phyloP scores from a whole-genome alignment of 2,329 filamentous ascomycete species.

The Chaetothyriales sp. region DNA sequence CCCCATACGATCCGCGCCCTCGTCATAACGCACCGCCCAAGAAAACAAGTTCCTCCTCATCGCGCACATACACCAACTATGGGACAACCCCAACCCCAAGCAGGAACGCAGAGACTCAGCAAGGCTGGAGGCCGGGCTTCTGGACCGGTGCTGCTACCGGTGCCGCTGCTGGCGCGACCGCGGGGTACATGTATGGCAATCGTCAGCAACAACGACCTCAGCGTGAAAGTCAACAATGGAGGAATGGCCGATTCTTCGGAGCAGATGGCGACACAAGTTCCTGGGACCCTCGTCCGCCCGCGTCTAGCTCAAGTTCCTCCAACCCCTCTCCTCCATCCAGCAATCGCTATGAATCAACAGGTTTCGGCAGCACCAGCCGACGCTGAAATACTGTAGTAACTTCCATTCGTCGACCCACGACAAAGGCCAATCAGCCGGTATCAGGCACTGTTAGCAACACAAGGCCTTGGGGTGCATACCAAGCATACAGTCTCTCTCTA shows the following conservation, averaged over 20 bases:
- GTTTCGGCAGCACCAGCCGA: conserved; percentile 32
- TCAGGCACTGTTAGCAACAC: too few relatives aligned
- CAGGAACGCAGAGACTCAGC: conserved; percentile 5
- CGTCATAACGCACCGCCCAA: conserved; percentile 29
- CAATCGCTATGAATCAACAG: conserved; percentile 26
- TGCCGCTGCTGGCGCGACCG: conserved; percentile 26
- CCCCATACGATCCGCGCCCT: conserved; percentile 24
- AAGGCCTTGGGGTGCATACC: too few relatives aligned
- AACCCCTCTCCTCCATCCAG: conserved; percentile 17
- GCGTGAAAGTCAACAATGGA: conserved; percentile 5
- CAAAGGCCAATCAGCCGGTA: not conserved
- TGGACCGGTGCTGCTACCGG: conserved; percentile 32
- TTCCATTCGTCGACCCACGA: too few relatives aligned
- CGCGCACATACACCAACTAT: conserved; percentile 10
- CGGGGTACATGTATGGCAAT: conserved; percentile 28
- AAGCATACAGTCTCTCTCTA: too few relatives aligned
- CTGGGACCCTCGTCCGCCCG: conserved; percentile 1
- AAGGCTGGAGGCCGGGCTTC: conserved; percentile 32
- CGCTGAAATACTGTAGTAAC: conserved; percentile 18
- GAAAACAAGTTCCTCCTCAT: conserved; percentile 18
- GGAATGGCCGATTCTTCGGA: conserved; percentile 4
- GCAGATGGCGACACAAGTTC: conserved; percentile 22
- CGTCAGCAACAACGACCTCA: conserved; percentile 15
- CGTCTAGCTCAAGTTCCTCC: conserved; percentile 9
- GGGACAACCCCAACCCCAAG: conserved; percentile 1